phyloP scores from a whole-genome alignment of 306 rosid genomes.

The Casuarina glauca region DNA sequence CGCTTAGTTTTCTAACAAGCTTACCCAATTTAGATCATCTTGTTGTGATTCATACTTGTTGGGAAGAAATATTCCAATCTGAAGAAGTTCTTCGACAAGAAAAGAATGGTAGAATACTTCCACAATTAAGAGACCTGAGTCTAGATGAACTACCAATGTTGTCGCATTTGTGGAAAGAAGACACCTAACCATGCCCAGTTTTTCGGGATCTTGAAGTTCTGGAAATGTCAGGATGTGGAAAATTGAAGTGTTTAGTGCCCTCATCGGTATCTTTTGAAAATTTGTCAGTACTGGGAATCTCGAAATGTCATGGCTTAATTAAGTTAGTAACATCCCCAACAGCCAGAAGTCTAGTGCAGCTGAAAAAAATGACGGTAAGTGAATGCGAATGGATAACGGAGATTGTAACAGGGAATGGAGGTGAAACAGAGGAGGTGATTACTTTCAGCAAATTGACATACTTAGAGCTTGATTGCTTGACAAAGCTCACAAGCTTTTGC shows the following conservation, averaged over 20 bases:
- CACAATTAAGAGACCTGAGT: not conserved
- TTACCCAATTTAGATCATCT: not conserved
- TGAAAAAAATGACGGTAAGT: not conserved
- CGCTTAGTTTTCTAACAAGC: not conserved
- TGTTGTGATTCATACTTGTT: fast-evolving
- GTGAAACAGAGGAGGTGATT: not conserved
- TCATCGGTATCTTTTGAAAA: not conserved
- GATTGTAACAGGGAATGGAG: not conserved
- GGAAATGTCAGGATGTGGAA: fast-evolving
- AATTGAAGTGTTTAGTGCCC: constrained; percentile 8
- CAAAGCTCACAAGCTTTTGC: not conserved
- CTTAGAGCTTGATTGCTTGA: not conserved
- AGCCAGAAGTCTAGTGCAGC: not conserved
- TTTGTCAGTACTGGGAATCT: not conserved
- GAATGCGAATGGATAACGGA: not conserved
- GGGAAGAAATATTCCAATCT: constrained; percentile 2
- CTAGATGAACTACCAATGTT: not conserved
- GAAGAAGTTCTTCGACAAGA: not conserved
- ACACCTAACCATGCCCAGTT: not conserved
- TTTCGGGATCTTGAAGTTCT: constrained; percentile 4
- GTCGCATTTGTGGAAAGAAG: constrained; percentile 3
- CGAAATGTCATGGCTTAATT: not conserved
- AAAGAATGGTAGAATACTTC: not conserved
- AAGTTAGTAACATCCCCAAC: not conserved
- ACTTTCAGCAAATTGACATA: not conserved